Evolutionary conservation across 192 early-diverging fungal genomes (phyloP), one percentile per base, ranked within the genome.

Genomic region (Spizellomyces punctatus): DNA sequence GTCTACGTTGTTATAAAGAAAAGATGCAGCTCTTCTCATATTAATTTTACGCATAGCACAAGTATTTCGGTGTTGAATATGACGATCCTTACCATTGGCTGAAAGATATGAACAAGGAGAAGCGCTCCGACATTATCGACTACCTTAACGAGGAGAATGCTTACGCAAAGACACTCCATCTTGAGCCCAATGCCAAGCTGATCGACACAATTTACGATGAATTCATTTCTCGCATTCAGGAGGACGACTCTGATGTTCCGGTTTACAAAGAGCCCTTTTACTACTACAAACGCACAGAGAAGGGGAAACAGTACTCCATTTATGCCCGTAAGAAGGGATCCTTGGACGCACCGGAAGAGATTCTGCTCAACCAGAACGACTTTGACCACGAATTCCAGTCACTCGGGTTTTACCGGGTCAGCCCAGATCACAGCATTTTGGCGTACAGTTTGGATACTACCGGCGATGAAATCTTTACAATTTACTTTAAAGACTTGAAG

Each of bases 51-150:
- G 14, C 3, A 52, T 47, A 65, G 71, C 71, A 73, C 21, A 10
- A 65, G 16, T 73, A 74, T 46, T 49, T n/a, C 21, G 36, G 21
- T 41, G 44, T 60, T n/a, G 46, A 67, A 27, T 46, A 19, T 16
- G 46, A 46, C 22, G 83, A 85, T 66, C 22, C 46, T 48, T 85
- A 81, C 67, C 83, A 85, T 66, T 85, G 83, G 83, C 10, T 85
- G 45, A 85, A 83, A 61, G 81, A 83, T 64, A 60, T 72, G 58
- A 75, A 66, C 67, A 55, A 73, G 58, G 46, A 50, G 42, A 79
- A 81, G 57, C 50, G 60, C 14, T 67, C 74, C 41, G 77, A 74
- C 12, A 75, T 85, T 66, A 77, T 85, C 41, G 72, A 78, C 16
- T 74, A 79, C 59, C 49, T 85, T n/a, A 72, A 76, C 0, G 72